Evolutionary conservation across 2,329 filamentous ascomycete species (phyloP).

Genomic region (Penicillium polonicum): DNA sequence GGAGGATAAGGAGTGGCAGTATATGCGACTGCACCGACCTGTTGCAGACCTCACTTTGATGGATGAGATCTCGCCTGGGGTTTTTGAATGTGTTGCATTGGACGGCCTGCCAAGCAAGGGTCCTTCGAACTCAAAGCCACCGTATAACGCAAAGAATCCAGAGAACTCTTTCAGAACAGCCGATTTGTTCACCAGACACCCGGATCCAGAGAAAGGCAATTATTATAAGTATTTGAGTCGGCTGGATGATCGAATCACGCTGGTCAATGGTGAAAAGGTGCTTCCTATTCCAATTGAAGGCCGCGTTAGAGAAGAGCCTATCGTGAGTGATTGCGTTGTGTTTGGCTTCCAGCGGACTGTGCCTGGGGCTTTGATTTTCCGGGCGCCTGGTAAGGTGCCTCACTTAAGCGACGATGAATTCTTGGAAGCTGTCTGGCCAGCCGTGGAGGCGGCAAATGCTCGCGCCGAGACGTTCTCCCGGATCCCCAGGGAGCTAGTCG

Average conservation of each 20-base stretch:
- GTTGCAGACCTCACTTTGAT: conserved; percentile 45
- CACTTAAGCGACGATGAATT: conserved; percentile 49
- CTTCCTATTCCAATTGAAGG: conserved; percentile 53
- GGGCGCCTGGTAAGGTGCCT: conserved; percentile 54
- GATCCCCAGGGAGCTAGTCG: conserved; percentile 55
- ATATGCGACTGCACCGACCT: conserved; percentile 48
- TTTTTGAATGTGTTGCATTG: conserved; percentile 41
- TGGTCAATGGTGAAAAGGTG: conserved; percentile 53
- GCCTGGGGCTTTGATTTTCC: conserved; percentile 50
- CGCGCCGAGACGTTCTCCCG: conserved; percentile 54
- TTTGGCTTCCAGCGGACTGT: conserved; percentile 55
- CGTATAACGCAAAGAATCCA: conserved; percentile 34
- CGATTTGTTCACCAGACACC: conserved; percentile 50
- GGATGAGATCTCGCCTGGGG: conserved; percentile 37
- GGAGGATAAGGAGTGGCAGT: conserved; percentile 61
- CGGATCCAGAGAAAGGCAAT: conserved; percentile 41
- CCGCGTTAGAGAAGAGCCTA: conserved; percentile 51
- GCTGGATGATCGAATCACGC: conserved; percentile 49
- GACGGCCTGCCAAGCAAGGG: conserved; percentile 40
- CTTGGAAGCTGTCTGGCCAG: conserved; percentile 46
- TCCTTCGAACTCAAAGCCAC: conserved; percentile 46
- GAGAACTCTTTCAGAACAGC: conserved; percentile 61
- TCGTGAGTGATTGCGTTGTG: conserved; percentile 58
- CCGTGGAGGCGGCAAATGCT: conserved; percentile 54
- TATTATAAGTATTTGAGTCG: conserved; percentile 45